These are phyloP conservation scores for Trametes polyzona DNA, from an alignment of 1,284 basidiomycete genomes.

Conservation along the genomic window DNA sequence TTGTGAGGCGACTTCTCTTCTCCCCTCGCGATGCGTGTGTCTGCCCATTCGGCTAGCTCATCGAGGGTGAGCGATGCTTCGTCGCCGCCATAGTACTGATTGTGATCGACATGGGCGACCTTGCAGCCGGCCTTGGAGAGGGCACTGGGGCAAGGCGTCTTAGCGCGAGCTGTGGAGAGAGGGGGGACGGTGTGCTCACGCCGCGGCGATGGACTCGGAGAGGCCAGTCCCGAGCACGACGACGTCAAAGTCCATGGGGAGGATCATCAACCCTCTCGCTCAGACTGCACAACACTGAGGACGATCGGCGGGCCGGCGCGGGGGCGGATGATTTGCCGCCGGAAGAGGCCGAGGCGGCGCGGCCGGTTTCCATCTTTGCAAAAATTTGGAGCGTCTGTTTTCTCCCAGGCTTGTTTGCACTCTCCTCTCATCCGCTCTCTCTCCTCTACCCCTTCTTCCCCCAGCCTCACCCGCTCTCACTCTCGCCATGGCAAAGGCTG, in stretches of 20 bases:
- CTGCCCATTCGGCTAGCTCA: slow-evolving; percentile 78
- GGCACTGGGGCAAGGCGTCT: slow-evolving; percentile 55
- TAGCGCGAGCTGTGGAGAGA: slow-evolving; percentile 23
- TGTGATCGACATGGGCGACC: slow-evolving; percentile 87
- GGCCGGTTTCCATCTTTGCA: slow-evolving; percentile 21
- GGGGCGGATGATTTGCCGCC: slow-evolving; percentile 6
- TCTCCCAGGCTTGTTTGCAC: slow-evolving; percentile 19
- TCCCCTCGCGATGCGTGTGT: slow-evolving; percentile 35
- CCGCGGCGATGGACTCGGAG: slow-evolving; percentile 85
- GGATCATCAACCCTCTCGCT: not conserved
- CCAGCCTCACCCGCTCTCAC: slow-evolving; percentile 6
- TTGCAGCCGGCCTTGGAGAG: slow-evolving; percentile 87
- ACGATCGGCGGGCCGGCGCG: slow-evolving; percentile 8
- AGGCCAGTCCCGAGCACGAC: slow-evolving; percentile 88
- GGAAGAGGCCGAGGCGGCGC: slow-evolving; percentile 9
- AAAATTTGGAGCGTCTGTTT: slow-evolving; percentile 25
- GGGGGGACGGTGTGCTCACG: slow-evolving; percentile 58
- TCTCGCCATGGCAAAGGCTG: slow-evolving; percentile 48
- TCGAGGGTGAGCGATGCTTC: slow-evolving; percentile 84
- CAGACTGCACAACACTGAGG: not conserved
- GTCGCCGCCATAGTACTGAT: slow-evolving; percentile 84
- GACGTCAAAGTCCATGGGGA: slow-evolving; percentile 66
- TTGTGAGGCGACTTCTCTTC: slow-evolving; percentile 19
- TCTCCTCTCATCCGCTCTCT: slow-evolving; percentile 15
- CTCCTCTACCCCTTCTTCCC: slow-evolving; percentile 19